Conservation (phyloP, 306 rosid genomes). For the Castanospermum australe region DNA sequence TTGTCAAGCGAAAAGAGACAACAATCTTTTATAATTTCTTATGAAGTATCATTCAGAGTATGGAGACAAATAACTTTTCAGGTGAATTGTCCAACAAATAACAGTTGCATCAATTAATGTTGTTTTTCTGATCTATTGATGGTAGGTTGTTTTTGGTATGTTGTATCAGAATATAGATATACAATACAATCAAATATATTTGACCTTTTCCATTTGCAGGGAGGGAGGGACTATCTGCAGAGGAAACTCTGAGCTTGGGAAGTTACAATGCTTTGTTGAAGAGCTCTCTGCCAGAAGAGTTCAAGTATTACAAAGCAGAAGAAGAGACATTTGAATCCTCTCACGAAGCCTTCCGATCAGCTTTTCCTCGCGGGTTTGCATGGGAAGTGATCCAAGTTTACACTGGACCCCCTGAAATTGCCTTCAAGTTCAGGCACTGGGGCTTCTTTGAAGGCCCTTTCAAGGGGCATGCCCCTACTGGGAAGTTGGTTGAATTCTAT, state of each 20-base stretch:
- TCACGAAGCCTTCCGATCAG: slow-evolving; percentile 55
- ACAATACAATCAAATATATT: neutral
- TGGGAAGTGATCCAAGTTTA: slow-evolving; percentile 79
- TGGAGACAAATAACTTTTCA: no score
- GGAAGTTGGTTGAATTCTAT: slow-evolving; percentile 55
- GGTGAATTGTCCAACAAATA: neutral
- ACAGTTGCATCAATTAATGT: no score
- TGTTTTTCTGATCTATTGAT: no score
- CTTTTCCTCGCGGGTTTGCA: slow-evolving; percentile 83
- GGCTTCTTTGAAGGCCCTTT: slow-evolving; percentile 82
- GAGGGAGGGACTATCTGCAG: slow-evolving; percentile 60
- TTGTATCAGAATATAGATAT: neutral
- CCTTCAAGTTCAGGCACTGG: slow-evolving; percentile 84
- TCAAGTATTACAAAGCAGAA: slow-evolving; percentile 55
- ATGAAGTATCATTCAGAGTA: no score
- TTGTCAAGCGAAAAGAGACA: no score
- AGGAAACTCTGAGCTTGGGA: slow-evolving; percentile 64
- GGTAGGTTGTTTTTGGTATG: neutral
- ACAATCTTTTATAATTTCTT: no score
- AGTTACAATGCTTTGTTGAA: slow-evolving; percentile 66
- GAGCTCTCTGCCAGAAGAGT: slow-evolving; percentile 56
- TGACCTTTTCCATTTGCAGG: slow-evolving; percentile 48
- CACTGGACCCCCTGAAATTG: slow-evolving; percentile 67
- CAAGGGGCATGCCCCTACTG: slow-evolving; percentile 63
- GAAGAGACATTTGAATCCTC: slow-evolving; percentile 76